Evolutionary conservation across 2,329 filamentous ascomycete genomes (phyloP).

Genomic region (Ophiostoma ulmi): DNA sequence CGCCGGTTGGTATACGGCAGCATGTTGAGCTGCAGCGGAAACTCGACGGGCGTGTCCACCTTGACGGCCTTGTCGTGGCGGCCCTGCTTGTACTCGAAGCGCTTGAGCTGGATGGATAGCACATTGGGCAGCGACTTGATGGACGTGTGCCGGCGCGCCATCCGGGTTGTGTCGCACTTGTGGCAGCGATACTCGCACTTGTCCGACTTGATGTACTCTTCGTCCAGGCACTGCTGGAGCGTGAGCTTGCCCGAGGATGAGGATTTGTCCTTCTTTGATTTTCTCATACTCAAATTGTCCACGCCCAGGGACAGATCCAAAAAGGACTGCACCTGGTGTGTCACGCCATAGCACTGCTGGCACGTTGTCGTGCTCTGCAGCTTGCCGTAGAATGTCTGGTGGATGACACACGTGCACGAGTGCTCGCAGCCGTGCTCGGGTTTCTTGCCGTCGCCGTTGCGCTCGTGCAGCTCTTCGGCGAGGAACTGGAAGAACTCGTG

Average conservation of each 20-base stretch:
- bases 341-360: conserved; percentile 76
- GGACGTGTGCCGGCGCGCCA: conserved; percentile 76
- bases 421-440: conserved; percentile 56
- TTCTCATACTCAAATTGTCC: conserved; percentile 51
- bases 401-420: conserved; percentile 82
- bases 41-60: conserved; percentile 79
- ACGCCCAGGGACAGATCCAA: conserved; percentile 85
- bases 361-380: conserved; percentile 87
- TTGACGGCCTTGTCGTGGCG: conserved; percentile 72
- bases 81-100: conserved; percentile 68
- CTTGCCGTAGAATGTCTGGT: conserved; percentile 91
- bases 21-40: conserved; percentile 84
- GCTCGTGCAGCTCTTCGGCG: conserved; percentile 81
- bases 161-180: conserved; percentile 69
- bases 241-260: conserved; percentile 41
- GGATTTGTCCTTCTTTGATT: conserved; percentile 47
- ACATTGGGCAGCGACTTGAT: conserved; percentile 85
- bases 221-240: conserved; percentile 69
- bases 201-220: conserved; percentile 82
- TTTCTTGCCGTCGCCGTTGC: conserved; percentile 66
- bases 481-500: conserved; percentile 97
- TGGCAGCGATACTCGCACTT: conserved; percentile 85
- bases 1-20: conserved; percentile 76
- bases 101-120: conserved; percentile 84
- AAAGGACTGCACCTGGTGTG: conserved; percentile 79